Evolutionary conservation across 192 early-diverging fungal species (phyloP).

Genomic region (Podila epigama): DNA sequence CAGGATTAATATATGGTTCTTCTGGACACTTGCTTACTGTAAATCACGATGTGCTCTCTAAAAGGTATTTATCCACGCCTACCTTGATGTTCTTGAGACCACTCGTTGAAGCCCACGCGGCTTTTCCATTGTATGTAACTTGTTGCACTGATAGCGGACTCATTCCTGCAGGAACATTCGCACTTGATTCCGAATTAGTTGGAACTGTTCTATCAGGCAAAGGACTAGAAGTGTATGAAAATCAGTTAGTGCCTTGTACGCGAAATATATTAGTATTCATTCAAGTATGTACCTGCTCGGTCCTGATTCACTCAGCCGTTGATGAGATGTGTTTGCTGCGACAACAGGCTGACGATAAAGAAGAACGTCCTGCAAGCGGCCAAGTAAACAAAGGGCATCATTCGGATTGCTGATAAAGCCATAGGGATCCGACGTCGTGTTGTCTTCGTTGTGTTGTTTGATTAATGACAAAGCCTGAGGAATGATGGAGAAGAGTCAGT

Average conservation of each 20-base stretch:
- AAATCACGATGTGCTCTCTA: not conserved
- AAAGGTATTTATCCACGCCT: not conserved
- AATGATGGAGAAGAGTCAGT: not conserved
- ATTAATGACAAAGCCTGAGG: slow-evolving; percentile 54
- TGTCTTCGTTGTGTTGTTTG: slow-evolving; percentile 49
- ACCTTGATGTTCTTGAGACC: slow-evolving; percentile 51
- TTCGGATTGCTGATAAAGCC: slow-evolving; percentile 58
- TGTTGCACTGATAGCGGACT: slow-evolving; percentile 58
- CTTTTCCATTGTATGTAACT: slow-evolving; percentile 79
- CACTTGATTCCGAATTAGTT: not conserved
- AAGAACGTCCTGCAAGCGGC: slow-evolving; percentile 68
- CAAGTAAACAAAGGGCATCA: slow-evolving; percentile 63
- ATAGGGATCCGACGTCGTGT: slow-evolving; percentile 60
- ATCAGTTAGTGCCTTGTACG: not conserved
- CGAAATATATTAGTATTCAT: not conserved
- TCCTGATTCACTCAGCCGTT: not conserved
- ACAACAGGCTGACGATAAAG: slow-evolving; percentile 61
- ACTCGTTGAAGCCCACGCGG: slow-evolving; percentile 61
- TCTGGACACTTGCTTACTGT: not conserved
- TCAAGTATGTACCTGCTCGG: slow-evolving; percentile 10
- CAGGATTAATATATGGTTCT: not conserved
- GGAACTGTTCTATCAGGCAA: slow-evolving; percentile 10
- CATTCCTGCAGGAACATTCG: slow-evolving; percentile 62
- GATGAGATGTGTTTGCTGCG: not conserved
- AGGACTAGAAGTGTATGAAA: slow-evolving; percentile 3